These are phyloP conservation scores for Hypholoma sublateritium DNA, from an alignment of 768 basidiomycete genomes.

Conservation along the genomic window DNA sequence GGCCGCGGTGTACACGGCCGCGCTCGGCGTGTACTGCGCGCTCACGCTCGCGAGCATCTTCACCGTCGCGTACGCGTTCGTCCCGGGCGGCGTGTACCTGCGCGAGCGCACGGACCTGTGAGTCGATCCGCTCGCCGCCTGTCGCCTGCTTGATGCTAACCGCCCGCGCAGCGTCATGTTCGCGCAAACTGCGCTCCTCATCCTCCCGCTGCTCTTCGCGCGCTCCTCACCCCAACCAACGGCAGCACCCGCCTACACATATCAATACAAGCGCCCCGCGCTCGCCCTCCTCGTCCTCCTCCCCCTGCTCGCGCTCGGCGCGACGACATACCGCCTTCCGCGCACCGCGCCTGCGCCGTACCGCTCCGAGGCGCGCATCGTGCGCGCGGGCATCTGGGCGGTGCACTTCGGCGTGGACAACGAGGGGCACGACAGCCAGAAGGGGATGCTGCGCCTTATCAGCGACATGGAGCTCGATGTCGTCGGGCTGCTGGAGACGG, in stretches of 20 bases:
- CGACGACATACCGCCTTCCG: slow-evolving; percentile 57
- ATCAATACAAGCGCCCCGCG: background rate
- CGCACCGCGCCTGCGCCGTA: slow-evolving; percentile 50
- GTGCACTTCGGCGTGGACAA: slow-evolving; percentile 87
- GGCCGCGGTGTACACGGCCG: slow-evolving; percentile 51
- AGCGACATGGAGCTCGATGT: slow-evolving; percentile 84
- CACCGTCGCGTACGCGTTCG: slow-evolving; percentile 90
- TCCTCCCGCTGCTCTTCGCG: slow-evolving; percentile 30
- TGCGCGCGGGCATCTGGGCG: slow-evolving; percentile 88
- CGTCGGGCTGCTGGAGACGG: slow-evolving; percentile 83
- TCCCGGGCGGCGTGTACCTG: slow-evolving; percentile 74
- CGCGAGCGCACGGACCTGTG: slow-evolving; percentile 78
- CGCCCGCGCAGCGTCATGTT: slow-evolving; percentile 44
- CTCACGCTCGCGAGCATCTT: slow-evolving; percentile 72
- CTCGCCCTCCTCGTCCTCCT: background rate
- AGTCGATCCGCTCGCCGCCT: slow-evolving; percentile 24
- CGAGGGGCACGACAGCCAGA: slow-evolving; percentile 71
- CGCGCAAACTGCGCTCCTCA: slow-evolving; percentile 51
- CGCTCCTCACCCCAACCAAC: background rate
- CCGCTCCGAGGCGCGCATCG: slow-evolving; percentile 61
- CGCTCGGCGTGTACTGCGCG: slow-evolving; percentile 60
- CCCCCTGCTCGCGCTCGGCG: slow-evolving; percentile 41
- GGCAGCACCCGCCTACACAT: too few species aligned
- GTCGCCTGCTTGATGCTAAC: background rate
- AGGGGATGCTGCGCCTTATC: slow-evolving; percentile 56